Evolutionary conservation across 78 protist genomes (phyloP), one percentile per base, ranked within the genome.

Genomic region (Capsaspora owczarzaki): DNA sequence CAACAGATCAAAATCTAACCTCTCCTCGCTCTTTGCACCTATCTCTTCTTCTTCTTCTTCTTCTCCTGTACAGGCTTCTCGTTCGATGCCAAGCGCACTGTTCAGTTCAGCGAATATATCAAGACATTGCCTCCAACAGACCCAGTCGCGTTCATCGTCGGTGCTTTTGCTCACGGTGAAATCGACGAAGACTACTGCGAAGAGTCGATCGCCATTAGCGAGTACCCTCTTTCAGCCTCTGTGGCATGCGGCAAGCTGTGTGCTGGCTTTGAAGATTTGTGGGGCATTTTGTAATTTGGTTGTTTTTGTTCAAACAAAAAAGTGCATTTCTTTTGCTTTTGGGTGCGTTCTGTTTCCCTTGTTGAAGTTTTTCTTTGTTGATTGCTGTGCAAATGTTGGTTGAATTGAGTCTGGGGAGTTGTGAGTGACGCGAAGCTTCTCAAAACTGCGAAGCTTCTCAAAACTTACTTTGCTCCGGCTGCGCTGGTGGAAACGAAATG

Each of bases 111-210:
- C 44, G 63, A 85, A 27, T 82, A 2, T 29, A 81, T 47, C 1
- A 43, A 68, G 19, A 33, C 76, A 20, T 56, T 80, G 10, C 84
- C 85, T 12, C 27, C 0, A 14, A 88, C 81, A 29, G 69, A 38
- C 61, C 90, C 94, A 40, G 38, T 89, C 29, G 94, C 85, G 14
- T 86, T 92, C 14, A 93, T 94, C 1, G 41, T 90, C 22, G 97
- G 98, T 25, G 95, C 92, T 0, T 37, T 95, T 53, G 93, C 98
- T 25, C 92, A 91, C 56, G 98, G 97, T 6, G 19, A 33, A 72
- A 81, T 90, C 20, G 86, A 91, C 29, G 76, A 75, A 22, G 92
- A 78, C 20, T 88, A 79, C n/a, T 51, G 43, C n/a, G 93, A 91
- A 20, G 93, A 92, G 41, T 43, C 14, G 68, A 75, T 95, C 1